Conservation (phyloP, 345 rosid genomes). For the Linum usitatissimum region DNA sequence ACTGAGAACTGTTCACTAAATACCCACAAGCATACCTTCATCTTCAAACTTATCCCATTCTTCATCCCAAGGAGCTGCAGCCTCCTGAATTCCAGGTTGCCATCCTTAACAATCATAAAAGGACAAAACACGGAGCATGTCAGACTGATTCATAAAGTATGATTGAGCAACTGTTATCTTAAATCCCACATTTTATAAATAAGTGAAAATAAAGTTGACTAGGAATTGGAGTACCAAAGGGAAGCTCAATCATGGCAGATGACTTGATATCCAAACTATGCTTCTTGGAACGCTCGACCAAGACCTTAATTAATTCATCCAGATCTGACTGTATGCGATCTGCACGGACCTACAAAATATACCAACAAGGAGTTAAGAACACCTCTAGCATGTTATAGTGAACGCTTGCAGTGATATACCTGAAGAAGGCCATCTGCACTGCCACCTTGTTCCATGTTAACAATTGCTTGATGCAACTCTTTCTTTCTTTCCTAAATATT, state of each 20-base stretch:
- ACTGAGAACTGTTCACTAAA: slow-evolving; percentile 5
- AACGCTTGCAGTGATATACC: slow-evolving; percentile 34
- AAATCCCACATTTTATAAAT: background rate
- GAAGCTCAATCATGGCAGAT: slow-evolving; percentile 73
- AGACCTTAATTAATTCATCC: slow-evolving; percentile 75
- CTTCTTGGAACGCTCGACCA: slow-evolving; percentile 73
- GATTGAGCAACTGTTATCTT: background rate
- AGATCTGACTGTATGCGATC: slow-evolving; percentile 93
- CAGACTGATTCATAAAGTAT: background rate
- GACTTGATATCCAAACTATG: slow-evolving; percentile 72
- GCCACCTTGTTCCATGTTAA: slow-evolving; percentile 87
- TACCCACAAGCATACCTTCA: slow-evolving; percentile 42
- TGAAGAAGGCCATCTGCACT: slow-evolving; percentile 94
- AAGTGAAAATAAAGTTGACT: background rate
- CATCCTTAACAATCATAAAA: slow-evolving; percentile 46
- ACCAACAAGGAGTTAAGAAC: slow-evolving; percentile 7
- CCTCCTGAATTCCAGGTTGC: slow-evolving; percentile 93
- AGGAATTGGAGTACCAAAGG: slow-evolving; percentile 43
- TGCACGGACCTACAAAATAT: slow-evolving; percentile 64
- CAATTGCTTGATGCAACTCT: slow-evolving; percentile 82
- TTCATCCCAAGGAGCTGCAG: slow-evolving; percentile 89
- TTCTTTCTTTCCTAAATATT: slow-evolving; percentile 55
- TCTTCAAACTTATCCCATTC: slow-evolving; percentile 99
- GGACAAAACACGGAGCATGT: slow-evolving; percentile 19
- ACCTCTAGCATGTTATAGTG: slow-evolving; percentile 5